phyloP scores from a whole-genome alignment of 2,329 filamentous ascomycete genomes.

The Cladosporium sp. region DNA sequence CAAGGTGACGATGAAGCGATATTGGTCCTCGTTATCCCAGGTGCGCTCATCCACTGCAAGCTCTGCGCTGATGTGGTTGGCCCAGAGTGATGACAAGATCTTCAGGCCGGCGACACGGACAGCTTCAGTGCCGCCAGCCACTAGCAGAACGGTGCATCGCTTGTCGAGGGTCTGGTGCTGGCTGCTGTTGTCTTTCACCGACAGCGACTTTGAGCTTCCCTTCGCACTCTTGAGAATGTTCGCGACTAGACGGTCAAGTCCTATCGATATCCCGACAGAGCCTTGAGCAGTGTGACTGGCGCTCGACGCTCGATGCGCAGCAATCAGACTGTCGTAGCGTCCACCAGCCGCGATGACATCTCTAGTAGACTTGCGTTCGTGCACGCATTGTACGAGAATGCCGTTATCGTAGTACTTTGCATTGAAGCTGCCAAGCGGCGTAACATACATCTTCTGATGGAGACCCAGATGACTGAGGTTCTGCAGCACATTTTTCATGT shows the following conservation, averaged over 20 bases:
- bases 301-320: conserved; percentile 72
- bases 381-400: conserved; percentile 85
- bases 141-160: conserved; percentile 80
- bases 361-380: conserved; percentile 74
- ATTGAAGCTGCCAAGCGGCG: conserved; percentile 82
- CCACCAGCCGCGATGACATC: conserved; percentile 93
- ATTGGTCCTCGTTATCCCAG: conserved; percentile 22
- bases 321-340: conserved; percentile 86
- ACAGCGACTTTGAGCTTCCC: conserved; percentile 23
- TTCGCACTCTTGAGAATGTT: conserved; percentile 50
- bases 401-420: conserved; percentile 87
- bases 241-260: conserved; percentile 77
- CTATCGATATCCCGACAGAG: conserved; percentile 88
- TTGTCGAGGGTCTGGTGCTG: conserved; percentile 23
- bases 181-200: conserved; percentile 22
- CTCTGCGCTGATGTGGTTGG: conserved; percentile 82
- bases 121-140: conserved; percentile 77
- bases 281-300: conserved; percentile 47
- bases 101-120: conserved; percentile 75
- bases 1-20: conserved; percentile 86
- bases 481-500: conserved; percentile 74
- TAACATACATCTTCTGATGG: conserved; percentile 76
- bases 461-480: conserved; percentile 77
- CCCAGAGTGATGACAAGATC: conserved; percentile 77
- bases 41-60: conserved; percentile 65